phyloP scores from a whole-genome alignment of 2,329 filamentous ascomycete species.

The Akanthomyces lecanii region DNA sequence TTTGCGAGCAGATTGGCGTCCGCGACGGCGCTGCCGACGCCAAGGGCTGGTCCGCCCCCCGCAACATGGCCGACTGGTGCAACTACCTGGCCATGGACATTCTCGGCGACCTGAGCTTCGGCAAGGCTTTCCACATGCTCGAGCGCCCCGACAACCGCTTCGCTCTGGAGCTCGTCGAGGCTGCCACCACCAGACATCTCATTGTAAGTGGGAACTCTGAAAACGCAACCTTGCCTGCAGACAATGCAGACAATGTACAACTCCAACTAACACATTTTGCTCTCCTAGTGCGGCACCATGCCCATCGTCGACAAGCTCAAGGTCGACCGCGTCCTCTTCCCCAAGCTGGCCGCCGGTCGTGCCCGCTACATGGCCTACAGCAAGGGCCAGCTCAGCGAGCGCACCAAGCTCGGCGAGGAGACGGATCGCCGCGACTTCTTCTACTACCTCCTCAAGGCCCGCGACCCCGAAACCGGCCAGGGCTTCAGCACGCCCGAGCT shows the following conservation, averaged over 20 bases:
- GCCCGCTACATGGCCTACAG: conserved; percentile 69
- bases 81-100: conserved; percentile 61
- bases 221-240: background rate
- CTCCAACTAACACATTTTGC: background rate
- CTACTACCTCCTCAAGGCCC: conserved; percentile 67
- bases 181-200: conserved; percentile 64
- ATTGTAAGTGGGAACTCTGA: conserved; percentile 48
- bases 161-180: conserved; percentile 62
- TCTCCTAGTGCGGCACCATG: conserved; percentile 62
- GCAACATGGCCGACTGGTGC: conserved; percentile 61
- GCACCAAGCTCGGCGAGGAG: conserved; percentile 61
- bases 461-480: conserved; percentile 65
- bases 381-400: conserved; percentile 60
- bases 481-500: conserved; percentile 63
- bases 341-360: conserved; percentile 60
- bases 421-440: conserved; percentile 71
- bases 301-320: conserved; percentile 62
- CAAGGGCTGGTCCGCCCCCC: conserved; percentile 54
- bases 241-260: background rate
- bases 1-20: conserved; percentile 55
- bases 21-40: conserved; percentile 37
- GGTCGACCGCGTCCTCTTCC: conserved; percentile 65
- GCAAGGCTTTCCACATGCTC: conserved; percentile 60
- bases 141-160: conserved; percentile 58
- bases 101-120: conserved; percentile 56